Base-by-base conservation (phyloP, 306 rosid genomes). In the Sphenostylis stenocarpa region DNA sequence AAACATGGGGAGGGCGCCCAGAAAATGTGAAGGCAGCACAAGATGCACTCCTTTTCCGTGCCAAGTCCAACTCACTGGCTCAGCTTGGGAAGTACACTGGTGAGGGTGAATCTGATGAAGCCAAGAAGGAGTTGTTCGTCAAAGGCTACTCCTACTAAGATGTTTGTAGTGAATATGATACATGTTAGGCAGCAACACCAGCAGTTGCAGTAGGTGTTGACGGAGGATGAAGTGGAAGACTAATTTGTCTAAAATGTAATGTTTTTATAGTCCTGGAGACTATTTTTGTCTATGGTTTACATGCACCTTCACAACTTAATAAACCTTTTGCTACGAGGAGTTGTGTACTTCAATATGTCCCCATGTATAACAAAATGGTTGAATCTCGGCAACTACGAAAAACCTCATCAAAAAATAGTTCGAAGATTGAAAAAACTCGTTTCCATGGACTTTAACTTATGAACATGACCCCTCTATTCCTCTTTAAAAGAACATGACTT, bases 71-170 rank as follows among this genome's bases (percentile, higher is more conserved):
- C 89, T 93, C 97, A 0, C 89, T 93, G 7, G 97, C 97, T 17
- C 97, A 93, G 86, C 93, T 83, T 3, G 97, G 97, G 21, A 93
- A 93, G 89, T 93, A 93, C 94, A 93, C 91, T 0, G 96, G 91
- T 12, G 97, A 93, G 39, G 97, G 96, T 81, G 97, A 93, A 78
- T 90, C 96, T 14, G 97, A 87, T 3, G 97, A 86, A 72, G 97
- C 97, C 70, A 93, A 84, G 82, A 81, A 93, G 77, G 96, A 63
- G 24, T 48, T 90, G 96, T 90, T 86, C 21, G 93, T 85, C 83
- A 89, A 93, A 90, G 90, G 90, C 44, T 93, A 93, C 79, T 81
- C 85, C 57, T 93, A 93, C 86, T 93, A 85, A 89, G 87, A 49
- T 70, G 62, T 72, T 78, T 17, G 52, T 21, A 75, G 87, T 21